Conservation (phyloP, 1,284 basidiomycete species). For the Irpex sp. region DNA sequence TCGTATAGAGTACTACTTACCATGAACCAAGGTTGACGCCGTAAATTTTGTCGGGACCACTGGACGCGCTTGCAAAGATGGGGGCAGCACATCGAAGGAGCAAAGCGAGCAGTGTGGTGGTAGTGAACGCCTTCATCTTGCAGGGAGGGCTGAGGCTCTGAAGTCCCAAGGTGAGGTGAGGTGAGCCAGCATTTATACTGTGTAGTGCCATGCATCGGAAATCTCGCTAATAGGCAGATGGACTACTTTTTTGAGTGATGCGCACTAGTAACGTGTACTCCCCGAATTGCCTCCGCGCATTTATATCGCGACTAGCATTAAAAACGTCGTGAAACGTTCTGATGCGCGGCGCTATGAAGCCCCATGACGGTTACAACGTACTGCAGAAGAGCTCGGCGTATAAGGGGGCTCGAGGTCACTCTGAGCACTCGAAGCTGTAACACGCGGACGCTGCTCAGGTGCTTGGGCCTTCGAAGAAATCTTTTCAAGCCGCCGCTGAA, state of each 20-base stretch:
- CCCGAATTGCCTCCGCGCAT: background rate
- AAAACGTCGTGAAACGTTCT: background rate
- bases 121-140: slow-evolving; percentile 7
- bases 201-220: background rate
- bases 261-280: background rate
- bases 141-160: background rate
- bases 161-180: background rate
- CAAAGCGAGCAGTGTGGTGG: background rate
- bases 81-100: slow-evolving; percentile 17
- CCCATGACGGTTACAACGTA: background rate
- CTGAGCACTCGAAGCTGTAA: background rate
- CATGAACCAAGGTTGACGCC: slow-evolving; percentile 66
- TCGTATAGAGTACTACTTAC: slow-evolving; percentile 28
- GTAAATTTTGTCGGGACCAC: slow-evolving; percentile 48
- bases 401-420: background rate
- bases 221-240: background rate
- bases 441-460: background rate
- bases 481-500: too few species aligned
- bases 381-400: background rate
- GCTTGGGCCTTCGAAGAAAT: background rate
- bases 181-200: background rate
- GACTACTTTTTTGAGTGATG: background rate
- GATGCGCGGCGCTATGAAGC: background rate
- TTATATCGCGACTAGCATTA: background rate
- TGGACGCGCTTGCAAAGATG: slow-evolving; percentile 12